Evolutionary conservation across 257 asterid genomes (phyloP).

Genomic region (Solanum chilense): DNA sequence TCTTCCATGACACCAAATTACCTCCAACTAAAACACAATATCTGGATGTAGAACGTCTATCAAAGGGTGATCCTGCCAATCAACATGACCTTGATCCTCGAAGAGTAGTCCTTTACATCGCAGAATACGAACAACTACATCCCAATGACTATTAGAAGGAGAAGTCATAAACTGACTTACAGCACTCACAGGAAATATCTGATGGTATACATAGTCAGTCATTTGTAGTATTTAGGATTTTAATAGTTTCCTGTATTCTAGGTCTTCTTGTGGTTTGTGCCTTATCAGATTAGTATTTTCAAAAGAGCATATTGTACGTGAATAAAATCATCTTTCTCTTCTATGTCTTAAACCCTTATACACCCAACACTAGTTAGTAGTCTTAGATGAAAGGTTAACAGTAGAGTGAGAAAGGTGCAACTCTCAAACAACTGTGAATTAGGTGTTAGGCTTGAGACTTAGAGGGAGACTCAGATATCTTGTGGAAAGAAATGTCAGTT

Average conservation of each 20-base stretch:
- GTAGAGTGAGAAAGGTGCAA: neutral
- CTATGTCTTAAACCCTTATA: neutral
- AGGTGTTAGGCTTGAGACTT: neutral
- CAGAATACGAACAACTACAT: too few relatives aligned
- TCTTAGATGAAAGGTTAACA: neutral
- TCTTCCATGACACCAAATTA: too few relatives aligned
- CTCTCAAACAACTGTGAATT: neutral
- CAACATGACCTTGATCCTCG: too few relatives aligned
- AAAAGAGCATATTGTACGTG: neutral
- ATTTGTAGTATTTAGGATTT: neutral
- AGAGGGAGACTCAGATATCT: neutral
- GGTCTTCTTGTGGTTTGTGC: neutral
- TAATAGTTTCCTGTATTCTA: neutral
- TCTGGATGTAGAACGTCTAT: too few relatives aligned
- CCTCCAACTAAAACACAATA: too few relatives aligned
- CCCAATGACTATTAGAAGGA: too few relatives aligned
- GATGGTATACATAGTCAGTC: neutral
- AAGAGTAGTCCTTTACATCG: too few relatives aligned
- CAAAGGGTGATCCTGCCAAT: too few relatives aligned
- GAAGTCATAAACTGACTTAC: too few relatives aligned
- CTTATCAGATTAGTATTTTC: neutral
- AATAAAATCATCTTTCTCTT: neutral
- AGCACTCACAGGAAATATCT: too few relatives aligned
- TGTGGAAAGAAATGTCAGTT: neutral
- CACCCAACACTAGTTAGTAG: neutral